Percentiles rank a stretch among this genome's conserved stretches.
These are phyloP conservation scores for Dactylellina parvicollis DNA, from an alignment of 2,329 filamentous ascomycete genomes.

Conservation along the genomic window DNA sequence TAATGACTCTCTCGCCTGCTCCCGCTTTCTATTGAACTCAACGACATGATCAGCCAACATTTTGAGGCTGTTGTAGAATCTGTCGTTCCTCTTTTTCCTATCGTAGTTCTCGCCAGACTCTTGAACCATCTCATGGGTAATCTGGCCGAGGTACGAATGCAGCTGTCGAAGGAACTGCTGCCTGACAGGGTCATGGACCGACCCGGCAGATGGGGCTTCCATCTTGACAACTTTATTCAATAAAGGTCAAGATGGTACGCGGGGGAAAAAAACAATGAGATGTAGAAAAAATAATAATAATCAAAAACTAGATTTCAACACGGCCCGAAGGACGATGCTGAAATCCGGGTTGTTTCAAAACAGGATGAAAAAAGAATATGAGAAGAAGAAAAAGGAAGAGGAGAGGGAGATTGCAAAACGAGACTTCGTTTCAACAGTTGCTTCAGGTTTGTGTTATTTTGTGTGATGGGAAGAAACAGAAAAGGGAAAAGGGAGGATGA, in stretches of 20 bases:
- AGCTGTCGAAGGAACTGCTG: slow-evolving; percentile 48
- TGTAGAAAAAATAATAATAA: slow-evolving; percentile 3
- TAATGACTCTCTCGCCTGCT: slow-evolving; percentile 38
- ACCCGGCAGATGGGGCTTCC: slow-evolving; percentile 34
- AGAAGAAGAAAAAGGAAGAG: slow-evolving; percentile 21
- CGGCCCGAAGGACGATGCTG: slow-evolving; percentile 47
- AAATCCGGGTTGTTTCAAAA: slow-evolving; percentile 47
- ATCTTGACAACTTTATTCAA: slow-evolving; percentile 47
- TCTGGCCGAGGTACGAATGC: slow-evolving; percentile 44
- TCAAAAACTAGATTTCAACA: slow-evolving; percentile 47
- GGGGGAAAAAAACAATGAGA: slow-evolving; percentile 8
- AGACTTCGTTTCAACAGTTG: slow-evolving; percentile 46
- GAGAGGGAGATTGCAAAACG: slow-evolving; percentile 44
- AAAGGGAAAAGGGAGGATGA: slow-evolving; percentile 32
- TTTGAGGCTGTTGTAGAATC: slow-evolving; percentile 44
- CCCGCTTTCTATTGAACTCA: slow-evolving; percentile 41
- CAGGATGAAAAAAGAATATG: slow-evolving; percentile 17
- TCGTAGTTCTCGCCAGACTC: slow-evolving; percentile 40
- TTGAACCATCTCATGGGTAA: slow-evolving; percentile 37
- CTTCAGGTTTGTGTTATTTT: slow-evolving; percentile 38
- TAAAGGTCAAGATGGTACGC: slow-evolving; percentile 43
- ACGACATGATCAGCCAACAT: slow-evolving; percentile 45
- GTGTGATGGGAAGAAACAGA: slow-evolving; percentile 41
- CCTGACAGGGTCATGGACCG: slow-evolving; percentile 46
- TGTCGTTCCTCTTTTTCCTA: slow-evolving; percentile 48